Evolutionary conservation across 2,329 filamentous ascomycete species (phyloP), one percentile per base, ranked within the genome.

Genomic region (Zarea fungicola): DNA sequence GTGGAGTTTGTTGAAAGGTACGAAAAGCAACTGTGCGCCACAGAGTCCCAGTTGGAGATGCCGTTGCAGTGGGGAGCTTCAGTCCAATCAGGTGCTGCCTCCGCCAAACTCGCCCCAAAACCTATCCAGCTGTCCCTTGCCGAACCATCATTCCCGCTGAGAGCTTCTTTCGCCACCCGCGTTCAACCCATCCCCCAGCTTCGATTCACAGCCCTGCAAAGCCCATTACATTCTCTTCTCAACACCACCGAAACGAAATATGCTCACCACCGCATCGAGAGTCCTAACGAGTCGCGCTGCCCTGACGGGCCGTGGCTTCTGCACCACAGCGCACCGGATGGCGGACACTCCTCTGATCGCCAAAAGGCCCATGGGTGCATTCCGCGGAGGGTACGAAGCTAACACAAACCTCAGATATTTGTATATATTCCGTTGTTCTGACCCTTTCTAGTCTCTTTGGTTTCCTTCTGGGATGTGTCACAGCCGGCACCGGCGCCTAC

Each of bases 381-480:
- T 83, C 64, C 76, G 79, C 42, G 77, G 77, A 69, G 78, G 79
- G 79, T 82, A 60, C 64, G 78, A n/a, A n/a, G n/a, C n/a, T n/a
- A n/a, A n/a, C n/a, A n/a, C n/a, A n/a, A n/a, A n/a, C n/a, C n/a
- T n/a, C n/a, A 19, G 18, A 29, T 9, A 18, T 6, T 21, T 45
- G n/a, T n/a, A n/a, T n/a, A n/a, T n/a, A n/a, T n/a, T n/a, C n/a
- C n/a, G n/a, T n/a, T n/a, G n/a, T n/a, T n/a, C n/a, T n/a, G n/a
- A n/a, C n/a, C 18, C 5, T 40, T 7, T 52, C 50, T 59, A 96
- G 92, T 51, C 73, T 96, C 52, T 89, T 96, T 61, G 92, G 92
- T 45, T 97, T 97, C 75, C 83, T 97, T 43, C 76, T 93, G 55
- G 92, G 92, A 56, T 84, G 87, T 54, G 84, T 87, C 40, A 74